Evolutionary conservation across 805 yeast species (phyloP), one percentile per base, ranked within the genome.

Genomic region (Candida gorgasii): DNA sequence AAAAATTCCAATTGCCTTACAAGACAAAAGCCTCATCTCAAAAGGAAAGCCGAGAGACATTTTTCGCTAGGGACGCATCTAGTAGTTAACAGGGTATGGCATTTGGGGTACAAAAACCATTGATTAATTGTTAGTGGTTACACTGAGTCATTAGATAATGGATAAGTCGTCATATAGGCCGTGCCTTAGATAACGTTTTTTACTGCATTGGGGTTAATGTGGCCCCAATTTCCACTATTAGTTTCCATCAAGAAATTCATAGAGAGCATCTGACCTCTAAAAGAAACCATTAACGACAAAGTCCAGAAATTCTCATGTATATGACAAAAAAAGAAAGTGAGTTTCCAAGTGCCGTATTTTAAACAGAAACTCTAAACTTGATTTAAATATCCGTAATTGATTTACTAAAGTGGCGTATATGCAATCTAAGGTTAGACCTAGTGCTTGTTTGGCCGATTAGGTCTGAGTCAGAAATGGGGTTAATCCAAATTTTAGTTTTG

Each of bases 281-380:
- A 13, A 34, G 37, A 34, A 34, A 34, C 37, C 37, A 15, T 34
- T 34, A n/a, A 34, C 37, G 37, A 34, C 37, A 34, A 34, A 34
- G 37, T 34, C 37, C 8, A 15, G 12, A 14, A 19, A 4, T 13
- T 9, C 17, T 27, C 30, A 8, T 27, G 6, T 14, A n/a, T n/a
- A n/a, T n/a, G n/a, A n/a, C n/a, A 5, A 5, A 27, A 27, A 27
- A 27, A 27, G 15, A 27, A 27, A 27, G 14, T 13, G 17, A 27
- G 14, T 13, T 9, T 27, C 16, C 5, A 27, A 13, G 6, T 27
- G 6, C 30, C 30, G 17, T 27, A 7, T 5, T 5, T 7, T 7
- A 11, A 24, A 24, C 28, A 5, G 28, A 24, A 24, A 24, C 7
- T 5, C 12, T 24, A n/a, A n/a, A n/a, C n/a, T n/a, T n/a, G n/a